Percentiles rank a stretch among this genome's conserved stretches.
Evolutionary conservation across 352 stramenopile genomes (phyloP).

Genomic region (Pythium dissimile): DNA sequence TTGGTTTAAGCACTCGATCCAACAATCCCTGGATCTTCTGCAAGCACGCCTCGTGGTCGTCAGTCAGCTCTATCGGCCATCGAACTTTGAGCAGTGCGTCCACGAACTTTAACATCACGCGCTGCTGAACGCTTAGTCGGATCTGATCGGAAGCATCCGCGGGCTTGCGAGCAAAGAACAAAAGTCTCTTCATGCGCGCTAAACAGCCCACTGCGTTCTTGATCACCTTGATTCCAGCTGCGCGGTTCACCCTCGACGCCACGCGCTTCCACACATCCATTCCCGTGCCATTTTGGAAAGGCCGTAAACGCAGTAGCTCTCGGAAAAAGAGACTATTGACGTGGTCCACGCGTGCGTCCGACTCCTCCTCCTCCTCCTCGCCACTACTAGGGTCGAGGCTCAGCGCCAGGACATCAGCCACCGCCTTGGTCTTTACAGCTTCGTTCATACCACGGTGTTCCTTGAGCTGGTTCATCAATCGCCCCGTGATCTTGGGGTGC

Average conservation of each 20-base stretch:
- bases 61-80: conserved; percentile 4
- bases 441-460: conserved; percentile 2
- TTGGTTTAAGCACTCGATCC: no score
- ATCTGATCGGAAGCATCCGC: not conserved
- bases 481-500: not conserved
- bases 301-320: conserved; percentile 1
- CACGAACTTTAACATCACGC: not conserved
- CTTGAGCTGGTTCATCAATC: not conserved
- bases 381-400: not conserved
- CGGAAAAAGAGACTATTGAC: not conserved
- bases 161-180: not conserved
- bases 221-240: not conserved
- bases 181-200: conserved; percentile 5
- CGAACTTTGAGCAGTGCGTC: conserved; percentile 11
- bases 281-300: conserved; percentile 2
- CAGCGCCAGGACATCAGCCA: not conserved
- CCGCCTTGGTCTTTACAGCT: not conserved
- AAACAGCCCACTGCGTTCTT: not conserved
- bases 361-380: not conserved
- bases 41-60: not conserved
- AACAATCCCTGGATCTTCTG: conserved; percentile 1
- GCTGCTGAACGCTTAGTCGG: not conserved
- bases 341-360: not conserved
- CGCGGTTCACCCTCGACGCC: not conserved
- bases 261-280: conserved; percentile 6